Conservation (phyloP, 495 filamentous ascomycete genomes). For the Peziza echinospora region DNA sequence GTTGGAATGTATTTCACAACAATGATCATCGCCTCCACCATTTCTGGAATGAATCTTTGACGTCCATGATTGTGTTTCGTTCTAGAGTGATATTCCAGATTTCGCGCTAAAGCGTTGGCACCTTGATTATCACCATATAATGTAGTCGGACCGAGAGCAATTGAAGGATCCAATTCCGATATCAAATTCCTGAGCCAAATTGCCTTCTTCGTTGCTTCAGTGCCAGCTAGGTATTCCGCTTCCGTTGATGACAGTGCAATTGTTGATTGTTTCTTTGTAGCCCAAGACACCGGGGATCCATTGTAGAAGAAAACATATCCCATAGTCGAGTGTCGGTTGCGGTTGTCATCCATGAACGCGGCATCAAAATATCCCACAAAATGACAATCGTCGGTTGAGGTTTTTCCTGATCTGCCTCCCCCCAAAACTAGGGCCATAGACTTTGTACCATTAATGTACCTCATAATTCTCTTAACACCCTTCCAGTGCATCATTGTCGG, state of each 20-base stretch:
- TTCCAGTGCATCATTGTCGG: neutral
- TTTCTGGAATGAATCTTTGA: neutral
- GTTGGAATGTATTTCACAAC: neutral
- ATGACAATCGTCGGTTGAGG: too few relatives aligned
- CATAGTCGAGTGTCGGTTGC: neutral
- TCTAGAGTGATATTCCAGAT: neutral
- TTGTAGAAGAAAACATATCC: conserved; percentile 2
- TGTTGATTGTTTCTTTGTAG: conserved; percentile 2
- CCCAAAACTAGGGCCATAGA: neutral
- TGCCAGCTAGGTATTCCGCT: conserved; percentile 5
- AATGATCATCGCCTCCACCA: neutral
- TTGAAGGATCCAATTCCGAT: too few relatives aligned
- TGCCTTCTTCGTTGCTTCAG: conserved; percentile 5
- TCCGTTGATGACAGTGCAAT: conserved; percentile 2
- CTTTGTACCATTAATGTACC: neutral
- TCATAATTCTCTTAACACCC: neutral
- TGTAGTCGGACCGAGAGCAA: too few relatives aligned
- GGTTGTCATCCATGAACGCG: neutral
- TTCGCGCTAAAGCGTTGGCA: neutral
- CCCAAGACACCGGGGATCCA: neutral
- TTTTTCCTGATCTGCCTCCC: too few relatives aligned
- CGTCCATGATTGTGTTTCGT: neutral
- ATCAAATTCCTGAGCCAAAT: too few relatives aligned
- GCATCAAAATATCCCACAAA: neutral
- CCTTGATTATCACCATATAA: neutral